Percentiles rank a stretch among this genome's conserved stretches.
phyloP scores from a whole-genome alignment of 305 asterid species.

The Fraxinus dipetala region DNA sequence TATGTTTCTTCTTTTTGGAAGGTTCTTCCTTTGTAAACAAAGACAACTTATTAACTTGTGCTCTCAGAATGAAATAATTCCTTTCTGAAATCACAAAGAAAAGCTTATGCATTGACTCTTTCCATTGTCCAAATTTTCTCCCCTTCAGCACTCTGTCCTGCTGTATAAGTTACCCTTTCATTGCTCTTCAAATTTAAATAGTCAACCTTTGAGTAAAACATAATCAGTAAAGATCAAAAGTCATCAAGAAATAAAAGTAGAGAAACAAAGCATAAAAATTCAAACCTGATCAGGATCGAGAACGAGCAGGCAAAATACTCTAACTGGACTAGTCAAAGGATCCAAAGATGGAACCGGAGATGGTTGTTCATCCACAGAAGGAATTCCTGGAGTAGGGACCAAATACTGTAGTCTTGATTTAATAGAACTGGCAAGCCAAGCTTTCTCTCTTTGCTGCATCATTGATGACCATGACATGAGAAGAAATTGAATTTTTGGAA shows the following conservation, averaged over 20 bases:
- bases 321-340: constrained; percentile 68
- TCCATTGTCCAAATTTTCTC: constrained; percentile 55
- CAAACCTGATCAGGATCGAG: constrained; percentile 74
- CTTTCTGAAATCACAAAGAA: not conserved
- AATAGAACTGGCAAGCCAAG: constrained; percentile 77
- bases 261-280: constrained; percentile 1
- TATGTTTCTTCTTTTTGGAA: not conserved
- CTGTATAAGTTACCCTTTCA: constrained; percentile 55
- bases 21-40: not conserved
- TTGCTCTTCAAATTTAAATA: constrained; percentile 78
- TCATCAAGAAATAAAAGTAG: not conserved
- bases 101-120: constrained; percentile 53
- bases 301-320: constrained; percentile 65
- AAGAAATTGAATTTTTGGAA: not conserved
- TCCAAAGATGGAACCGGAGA: constrained; percentile 39
- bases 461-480: constrained; percentile 2
- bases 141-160: constrained; percentile 35
- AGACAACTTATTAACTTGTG: not conserved
- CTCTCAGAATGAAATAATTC: not conserved
- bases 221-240: not conserved
- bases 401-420: constrained; percentile 79
- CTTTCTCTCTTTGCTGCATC: constrained; percentile 72
- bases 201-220: constrained; percentile 59
- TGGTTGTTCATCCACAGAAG: constrained; percentile 41
- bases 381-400: constrained; percentile 64